These are phyloP conservation scores for Hyphopichia homilentoma DNA, from an alignment of 805 yeast genomes.

Conservation along the genomic window DNA sequence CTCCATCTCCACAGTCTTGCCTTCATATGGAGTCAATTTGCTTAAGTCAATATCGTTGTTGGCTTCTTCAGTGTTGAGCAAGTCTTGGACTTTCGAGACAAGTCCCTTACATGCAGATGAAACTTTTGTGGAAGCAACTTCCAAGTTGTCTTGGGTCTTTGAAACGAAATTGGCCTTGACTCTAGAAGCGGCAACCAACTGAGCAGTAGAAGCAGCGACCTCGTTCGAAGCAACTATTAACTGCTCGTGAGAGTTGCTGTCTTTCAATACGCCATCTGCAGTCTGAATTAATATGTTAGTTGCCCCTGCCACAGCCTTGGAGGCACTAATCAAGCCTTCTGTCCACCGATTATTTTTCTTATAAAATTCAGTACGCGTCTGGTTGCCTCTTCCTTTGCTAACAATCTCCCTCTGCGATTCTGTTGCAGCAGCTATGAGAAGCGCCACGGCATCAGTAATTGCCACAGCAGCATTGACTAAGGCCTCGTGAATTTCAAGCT, in stretches of 20 bases:
- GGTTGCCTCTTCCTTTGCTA: slow-evolving; percentile 61
- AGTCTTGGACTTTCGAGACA: slow-evolving; percentile 65
- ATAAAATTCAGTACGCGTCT: slow-evolving; percentile 69
- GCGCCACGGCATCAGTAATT: slow-evolving; percentile 72
- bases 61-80: slow-evolving; percentile 40
- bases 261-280: slow-evolving; percentile 78
- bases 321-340: slow-evolving; percentile 87
- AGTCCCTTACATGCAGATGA: slow-evolving; percentile 71
- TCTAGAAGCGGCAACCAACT: slow-evolving; percentile 85
- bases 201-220: slow-evolving; percentile 90
- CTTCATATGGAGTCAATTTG: slow-evolving; percentile 69
- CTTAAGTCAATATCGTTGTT: slow-evolving; percentile 57
- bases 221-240: slow-evolving; percentile 87
- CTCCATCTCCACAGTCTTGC: slow-evolving; percentile 84
- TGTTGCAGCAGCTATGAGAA: slow-evolving; percentile 69
- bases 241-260: slow-evolving; percentile 69
- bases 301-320: slow-evolving; percentile 79
- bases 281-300: slow-evolving; percentile 77
- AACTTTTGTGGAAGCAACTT: slow-evolving; percentile 64
- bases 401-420: slow-evolving; percentile 82
- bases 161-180: slow-evolving; percentile 79
- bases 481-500: slow-evolving; percentile 70
- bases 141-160: slow-evolving; percentile 70
- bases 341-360: slow-evolving; percentile 91
- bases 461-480: slow-evolving; percentile 75